Percentiles rank a stretch among this genome's conserved stretches.
These are phyloP conservation scores for Penicillium sumatraense DNA, from an alignment of 2,329 filamentous ascomycete species.

Conservation along the genomic window DNA sequence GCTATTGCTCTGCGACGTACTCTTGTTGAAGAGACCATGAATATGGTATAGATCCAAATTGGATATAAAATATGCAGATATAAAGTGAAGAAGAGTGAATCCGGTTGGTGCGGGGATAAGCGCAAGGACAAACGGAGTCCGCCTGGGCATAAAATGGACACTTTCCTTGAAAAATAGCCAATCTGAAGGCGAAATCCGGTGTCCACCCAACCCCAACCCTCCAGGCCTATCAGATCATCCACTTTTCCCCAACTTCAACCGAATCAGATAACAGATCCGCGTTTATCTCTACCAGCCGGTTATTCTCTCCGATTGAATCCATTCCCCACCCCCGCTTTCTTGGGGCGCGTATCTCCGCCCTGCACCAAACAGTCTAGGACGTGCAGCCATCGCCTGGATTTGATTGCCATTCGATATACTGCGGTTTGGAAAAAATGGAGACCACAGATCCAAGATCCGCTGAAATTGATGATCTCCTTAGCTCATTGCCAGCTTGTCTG, in stretches of 20 bases:
- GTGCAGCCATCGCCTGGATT: no score
- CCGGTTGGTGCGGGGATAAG: neutral
- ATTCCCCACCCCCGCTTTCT: neutral
- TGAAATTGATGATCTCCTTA: neutral
- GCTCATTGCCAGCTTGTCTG: neutral
- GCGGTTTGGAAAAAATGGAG: neutral
- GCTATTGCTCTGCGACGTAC: neutral
- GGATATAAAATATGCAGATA: neutral
- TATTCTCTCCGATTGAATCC: no score
- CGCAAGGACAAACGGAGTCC: no score
- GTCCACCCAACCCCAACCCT: neutral
- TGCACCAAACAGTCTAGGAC: neutral
- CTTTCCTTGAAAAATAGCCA: no score
- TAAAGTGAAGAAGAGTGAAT: neutral
- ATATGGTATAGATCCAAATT: neutral
- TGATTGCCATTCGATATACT: neutral
- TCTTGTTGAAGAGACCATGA: neutral
- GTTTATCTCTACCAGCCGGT: no score
- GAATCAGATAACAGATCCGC: neutral
- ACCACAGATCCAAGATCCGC: neutral
- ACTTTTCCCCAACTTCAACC: neutral
- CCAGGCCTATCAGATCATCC: neutral
- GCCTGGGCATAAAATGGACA: no score
- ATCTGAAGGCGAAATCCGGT: no score
- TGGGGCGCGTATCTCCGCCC: neutral